Evolutionary conservation across 805 yeast genomes (phyloP).

Genomic region (Saccharomycopsis guyanensis): DNA sequence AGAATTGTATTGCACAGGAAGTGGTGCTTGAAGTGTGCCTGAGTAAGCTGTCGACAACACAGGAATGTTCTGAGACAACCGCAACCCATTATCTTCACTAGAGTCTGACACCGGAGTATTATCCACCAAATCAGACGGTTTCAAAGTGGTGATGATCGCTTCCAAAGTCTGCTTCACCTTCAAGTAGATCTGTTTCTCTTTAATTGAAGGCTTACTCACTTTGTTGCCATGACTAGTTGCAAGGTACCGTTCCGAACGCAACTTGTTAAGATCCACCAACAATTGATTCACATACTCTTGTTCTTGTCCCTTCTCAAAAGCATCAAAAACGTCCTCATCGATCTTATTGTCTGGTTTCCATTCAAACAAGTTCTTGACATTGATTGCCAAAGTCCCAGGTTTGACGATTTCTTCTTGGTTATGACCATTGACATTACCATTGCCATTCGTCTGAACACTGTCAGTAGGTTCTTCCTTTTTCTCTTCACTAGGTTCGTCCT

Average conservation of each 20-base stretch:
- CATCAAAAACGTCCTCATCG: constrained; percentile 46
- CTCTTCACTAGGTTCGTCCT: constrained; percentile 7
- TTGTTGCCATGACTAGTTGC: constrained; percentile 21
- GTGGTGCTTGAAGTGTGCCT: constrained; percentile 70
- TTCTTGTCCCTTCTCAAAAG: constrained; percentile 35
- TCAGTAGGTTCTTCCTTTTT: neutral
- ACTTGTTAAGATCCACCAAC: constrained; percentile 40
- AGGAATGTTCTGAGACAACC: constrained; percentile 43
- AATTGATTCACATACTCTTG: constrained; percentile 36
- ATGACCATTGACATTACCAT: constrained; percentile 11
- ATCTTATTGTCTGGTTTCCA: constrained; percentile 45
- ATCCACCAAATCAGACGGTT: constrained; percentile 30
- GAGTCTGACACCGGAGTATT: constrained; percentile 25
- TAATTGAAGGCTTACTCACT: constrained; percentile 32
- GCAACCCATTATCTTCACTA: constrained; percentile 30
- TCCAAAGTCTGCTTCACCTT: constrained; percentile 40
- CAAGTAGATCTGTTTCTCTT: constrained; percentile 37
- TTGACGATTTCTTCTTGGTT: constrained; percentile 16
- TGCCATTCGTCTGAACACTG: neutral
- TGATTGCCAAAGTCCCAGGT: constrained; percentile 23
- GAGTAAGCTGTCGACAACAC: constrained; percentile 64
- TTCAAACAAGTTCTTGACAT: constrained; percentile 35
- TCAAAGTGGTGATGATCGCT: constrained; percentile 32
- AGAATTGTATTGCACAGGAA: constrained; percentile 22
- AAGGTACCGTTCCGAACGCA: constrained; percentile 41